Evolutionary conservation across 179 eudicot genomes (phyloP).

Genomic region (Vitellaria paradoxa): DNA sequence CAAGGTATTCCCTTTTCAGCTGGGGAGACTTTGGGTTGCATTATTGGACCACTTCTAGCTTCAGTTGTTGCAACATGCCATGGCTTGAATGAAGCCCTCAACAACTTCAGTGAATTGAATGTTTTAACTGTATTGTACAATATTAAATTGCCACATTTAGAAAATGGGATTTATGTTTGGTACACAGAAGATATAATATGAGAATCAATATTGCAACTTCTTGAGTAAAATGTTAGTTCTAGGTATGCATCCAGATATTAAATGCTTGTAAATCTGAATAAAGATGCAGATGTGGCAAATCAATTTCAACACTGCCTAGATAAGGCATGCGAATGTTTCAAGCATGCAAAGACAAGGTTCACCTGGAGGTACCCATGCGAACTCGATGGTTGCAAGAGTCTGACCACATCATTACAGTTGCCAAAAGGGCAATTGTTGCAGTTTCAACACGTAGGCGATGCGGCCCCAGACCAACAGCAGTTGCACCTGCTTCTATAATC

Average conservation of each 20-base stretch:
- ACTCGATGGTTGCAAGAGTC: constrained; percentile 42
- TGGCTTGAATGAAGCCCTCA: background rate
- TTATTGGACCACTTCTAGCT: background rate
- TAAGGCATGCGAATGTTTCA: background rate
- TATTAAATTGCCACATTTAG: background rate
- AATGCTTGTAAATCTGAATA: background rate
- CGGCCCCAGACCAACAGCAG: constrained; percentile 83
- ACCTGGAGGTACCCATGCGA: constrained; percentile 5
- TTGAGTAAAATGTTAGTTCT: background rate
- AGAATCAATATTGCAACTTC: background rate
- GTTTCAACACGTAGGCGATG: constrained; percentile 93
- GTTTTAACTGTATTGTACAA: background rate
- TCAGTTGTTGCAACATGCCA: background rate
- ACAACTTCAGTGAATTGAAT: background rate
- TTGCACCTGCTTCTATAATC: constrained; percentile 71
- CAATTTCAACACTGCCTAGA: background rate
- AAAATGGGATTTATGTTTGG: background rate
- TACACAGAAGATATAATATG: background rate
- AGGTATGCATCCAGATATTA: background rate
- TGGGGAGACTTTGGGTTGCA: background rate
- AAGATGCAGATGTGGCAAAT: background rate
- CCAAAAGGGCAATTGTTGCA: constrained; percentile 76
- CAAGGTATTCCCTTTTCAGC: background rate
- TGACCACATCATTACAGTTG: constrained; percentile 86
- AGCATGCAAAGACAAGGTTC: background rate